Conservation (phyloP, 768 basidiomycete genomes). For the Agrocybe praecox region DNA sequence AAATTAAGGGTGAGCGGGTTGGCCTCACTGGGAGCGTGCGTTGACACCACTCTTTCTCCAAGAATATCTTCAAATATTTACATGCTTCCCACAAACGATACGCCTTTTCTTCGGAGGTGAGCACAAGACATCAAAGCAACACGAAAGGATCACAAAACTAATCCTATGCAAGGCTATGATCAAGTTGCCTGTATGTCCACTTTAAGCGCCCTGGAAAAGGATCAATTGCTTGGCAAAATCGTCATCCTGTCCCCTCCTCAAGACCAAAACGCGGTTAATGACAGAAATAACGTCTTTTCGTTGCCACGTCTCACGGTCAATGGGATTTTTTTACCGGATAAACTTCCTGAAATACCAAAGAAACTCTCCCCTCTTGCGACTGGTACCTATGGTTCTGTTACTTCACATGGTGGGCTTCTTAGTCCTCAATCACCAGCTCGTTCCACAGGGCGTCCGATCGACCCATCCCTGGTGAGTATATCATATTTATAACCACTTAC, state of each 20-base stretch:
- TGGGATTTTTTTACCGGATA: conserved; percentile 47
- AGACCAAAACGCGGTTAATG: conserved; percentile 35
- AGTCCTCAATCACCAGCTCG: conserved; percentile 66
- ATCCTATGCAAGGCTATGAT: conserved; percentile 48
- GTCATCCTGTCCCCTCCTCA: conserved; percentile 57
- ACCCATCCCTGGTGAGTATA: conserved; percentile 61
- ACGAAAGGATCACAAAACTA: conserved; percentile 2
- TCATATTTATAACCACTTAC: not conserved
- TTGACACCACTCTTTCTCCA: not conserved
- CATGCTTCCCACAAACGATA: conserved; percentile 73
- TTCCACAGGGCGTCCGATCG: conserved; percentile 49
- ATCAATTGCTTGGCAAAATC: conserved; percentile 67
- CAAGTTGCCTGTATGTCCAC: conserved; percentile 58
- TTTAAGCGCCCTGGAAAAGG: conserved; percentile 57
- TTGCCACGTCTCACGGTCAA: conserved; percentile 58
- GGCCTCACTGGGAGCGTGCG: not conserved
- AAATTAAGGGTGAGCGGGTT: conserved; percentile 63
- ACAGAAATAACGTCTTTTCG: conserved; percentile 43
- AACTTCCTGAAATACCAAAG: conserved; percentile 33
- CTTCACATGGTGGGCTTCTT: conserved; percentile 61
- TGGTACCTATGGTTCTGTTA: conserved; percentile 42
- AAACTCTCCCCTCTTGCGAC: conserved; percentile 52
- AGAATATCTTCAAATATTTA: conserved; percentile 70
- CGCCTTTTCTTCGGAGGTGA: conserved; percentile 73
- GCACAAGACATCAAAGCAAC: not conserved